Evolutionary conservation across 148 eudicot species (phyloP), one percentile per base, ranked within the genome.

Genomic region (Gaultheria prostrata): DNA sequence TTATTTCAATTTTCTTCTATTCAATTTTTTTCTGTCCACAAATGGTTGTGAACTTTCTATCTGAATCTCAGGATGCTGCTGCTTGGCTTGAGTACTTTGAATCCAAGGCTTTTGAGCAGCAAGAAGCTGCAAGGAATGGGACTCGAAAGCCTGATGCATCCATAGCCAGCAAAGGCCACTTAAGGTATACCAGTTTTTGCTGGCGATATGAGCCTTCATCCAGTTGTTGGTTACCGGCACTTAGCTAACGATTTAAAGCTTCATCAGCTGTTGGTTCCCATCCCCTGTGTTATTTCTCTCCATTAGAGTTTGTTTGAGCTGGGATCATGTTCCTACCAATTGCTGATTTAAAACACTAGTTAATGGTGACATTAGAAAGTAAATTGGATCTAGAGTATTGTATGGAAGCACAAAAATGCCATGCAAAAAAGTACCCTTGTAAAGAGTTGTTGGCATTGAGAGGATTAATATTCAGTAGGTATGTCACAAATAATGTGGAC

Each of bases 41-140:
- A 57, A 56, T 39, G 28, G 51, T 56, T 74, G 50, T 49, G 49
- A 79, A 56, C 49, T 30, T 80, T 73, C 56, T 20, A 76, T 80
- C 78, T 77, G 35, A 76, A 59, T 86, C 89, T 87, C 91, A 97
- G 99, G 99, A 97, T 90, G 99, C 99, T 85, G 99, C 99, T 90
- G 99, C 99, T 84, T 97, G 99, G 99, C 94, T 97, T 17, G 99
- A 97, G 86, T 97, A 97, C 91, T 97, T 97, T 85, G 99, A 97
- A 88, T 97, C 99, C 43, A 97, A 97, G 95, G 98, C 98, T 84
- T 93, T 97, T 90, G 99, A 97, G 88, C 99, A 97, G 84, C 98
- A 97, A 91, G 99, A 97, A 92, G 99, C 99, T 89, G 99, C 98
- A 78, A 86, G 97, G 86, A 95, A 97, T 87, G 99, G 99, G 71